Evolutionary conservation across 805 yeast species (phyloP).

Genomic region (Yarrowia divulgata): DNA sequence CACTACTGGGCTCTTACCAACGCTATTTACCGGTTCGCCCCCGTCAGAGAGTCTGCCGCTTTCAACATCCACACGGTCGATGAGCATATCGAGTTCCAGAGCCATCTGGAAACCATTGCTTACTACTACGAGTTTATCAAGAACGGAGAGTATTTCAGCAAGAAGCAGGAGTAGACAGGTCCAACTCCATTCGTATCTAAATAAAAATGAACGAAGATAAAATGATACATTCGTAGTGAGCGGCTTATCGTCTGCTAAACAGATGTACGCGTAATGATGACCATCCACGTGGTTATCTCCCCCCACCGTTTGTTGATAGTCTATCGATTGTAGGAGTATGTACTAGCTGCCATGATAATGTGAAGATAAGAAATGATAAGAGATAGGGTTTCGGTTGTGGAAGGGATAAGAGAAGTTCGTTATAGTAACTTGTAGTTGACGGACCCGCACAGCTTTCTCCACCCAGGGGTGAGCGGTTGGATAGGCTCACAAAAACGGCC

Average conservation of each 20-base stretch:
- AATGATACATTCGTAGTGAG: background rate
- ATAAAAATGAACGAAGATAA: background rate
- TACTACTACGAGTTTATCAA: slow-evolving; percentile 50
- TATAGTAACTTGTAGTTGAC: background rate
- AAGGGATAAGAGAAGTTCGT: background rate
- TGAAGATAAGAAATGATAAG: slow-evolving; percentile 14
- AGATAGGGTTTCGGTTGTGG: slow-evolving; percentile 10
- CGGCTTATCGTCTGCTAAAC: too few relatives aligned
- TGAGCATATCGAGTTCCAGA: slow-evolving; percentile 60
- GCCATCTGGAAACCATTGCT: slow-evolving; percentile 56
- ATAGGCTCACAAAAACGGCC: background rate
- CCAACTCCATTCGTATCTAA: background rate
- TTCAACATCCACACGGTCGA: slow-evolving; percentile 64
- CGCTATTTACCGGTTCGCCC: slow-evolving; percentile 66
- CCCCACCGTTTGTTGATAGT: slow-evolving; percentile 7
- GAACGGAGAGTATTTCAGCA: slow-evolving; percentile 40
- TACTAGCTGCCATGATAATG: background rate
- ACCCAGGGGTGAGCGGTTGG: background rate
- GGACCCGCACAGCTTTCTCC: background rate
- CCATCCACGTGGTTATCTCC: slow-evolving; percentile 4
- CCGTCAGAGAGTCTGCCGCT: slow-evolving; percentile 50
- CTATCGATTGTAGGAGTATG: background rate
- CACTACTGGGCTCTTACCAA: slow-evolving; percentile 66
- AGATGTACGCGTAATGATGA: too few relatives aligned
- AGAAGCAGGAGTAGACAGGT: background rate